Evolutionary conservation across 805 yeast genomes (phyloP), one percentile per base, ranked within the genome.

Genomic region (Lachancea dasiensis): DNA sequence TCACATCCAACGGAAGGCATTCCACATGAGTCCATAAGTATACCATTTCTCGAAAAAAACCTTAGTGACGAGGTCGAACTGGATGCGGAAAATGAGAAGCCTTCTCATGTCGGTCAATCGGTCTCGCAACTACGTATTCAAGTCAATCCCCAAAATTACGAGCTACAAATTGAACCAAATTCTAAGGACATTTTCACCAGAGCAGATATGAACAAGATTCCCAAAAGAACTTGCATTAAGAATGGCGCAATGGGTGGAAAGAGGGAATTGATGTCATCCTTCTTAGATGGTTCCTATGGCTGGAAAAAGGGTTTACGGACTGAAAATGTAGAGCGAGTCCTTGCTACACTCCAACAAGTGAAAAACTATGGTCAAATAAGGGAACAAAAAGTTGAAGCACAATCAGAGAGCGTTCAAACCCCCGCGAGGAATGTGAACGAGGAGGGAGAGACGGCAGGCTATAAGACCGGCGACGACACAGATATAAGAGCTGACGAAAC

Each of bases 1-100:
- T 82, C 95, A 3, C 95, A 86, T 52, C 97, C 98, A 26, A 92
- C 99, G 2, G 99, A 92, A 61, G 97, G 97, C 21, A 82, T 92
- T 13, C 79, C 86, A 13, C 76, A 85, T 14, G 78, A 82, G 29
- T 78, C 77, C 48, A 73, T 92, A 39, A 73, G 74, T 45, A 69
- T 86, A 60, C 97, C 97, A 18, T 83, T 90, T 61, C 65, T 85
- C 47, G 81, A 77, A 49, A 71, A 68, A 37, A 63, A 79, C 31
- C 75, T 77, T 31, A 70, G 65, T 34, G 73, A 75, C 8, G 79
- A 68, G 31, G 76, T 70, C 37, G 81, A 75, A 13, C 66, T 64
- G 44, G 70, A 62, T 23, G 65, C 65, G 14, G 64, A 29, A 11
- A 24, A 29, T 27, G 43, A 36, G 10, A 49, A 43, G 32, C 49